Evolutionary conservation across 2,329 filamentous ascomycete species (phyloP), one percentile per base, ranked within the genome.

Genomic region (Aspergillus latus): DNA sequence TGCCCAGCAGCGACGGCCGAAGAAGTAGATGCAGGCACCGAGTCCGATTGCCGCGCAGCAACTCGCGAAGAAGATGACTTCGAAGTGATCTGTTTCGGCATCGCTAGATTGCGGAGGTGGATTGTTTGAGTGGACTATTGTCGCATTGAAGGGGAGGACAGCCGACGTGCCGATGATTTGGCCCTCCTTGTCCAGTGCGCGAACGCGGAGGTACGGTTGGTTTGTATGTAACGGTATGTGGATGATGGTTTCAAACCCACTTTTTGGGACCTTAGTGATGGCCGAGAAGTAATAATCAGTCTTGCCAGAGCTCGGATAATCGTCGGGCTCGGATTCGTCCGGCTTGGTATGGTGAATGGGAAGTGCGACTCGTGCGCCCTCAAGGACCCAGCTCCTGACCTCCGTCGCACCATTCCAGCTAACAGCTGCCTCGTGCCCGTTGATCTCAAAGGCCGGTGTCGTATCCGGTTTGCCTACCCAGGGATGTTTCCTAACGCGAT

Each of bases 401-500:
- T 73, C 71, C 1, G 72, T 74, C 4, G 72, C 72, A 6, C 72
- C 72, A 49, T 72, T 73, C 72, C 72, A 74, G 49, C 68, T 72
- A 4, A 69, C 68, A 30, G 62, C 57, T 4, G 61, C 65, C 10
- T 62, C 50, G 21, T 59, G 62, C 5, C 52, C 58, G 4, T 58
- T 59, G 3, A 68, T 51, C 0, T 64, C 60, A 8, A 69, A 58
- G 44, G 60, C 59, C 2, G 71, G 70, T 1, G 57, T 54, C n/a
- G 77, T 78, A 3, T 66, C 72, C 1, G 82, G 82, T 5, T 68
- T 64, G 0, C 79, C 82, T 4, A 74, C 74, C 81, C 83, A 87
- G 54, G 78, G 72, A 28, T 63, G 61, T 63, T 82, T 82, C 69
- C 81, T 81, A 2, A 78, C 79, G 21, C 84, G 79, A 63, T 86